phyloP scores from a whole-genome alignment of 2,329 filamentous ascomycete genomes.

The Aspergillus ochraceoroseus region DNA sequence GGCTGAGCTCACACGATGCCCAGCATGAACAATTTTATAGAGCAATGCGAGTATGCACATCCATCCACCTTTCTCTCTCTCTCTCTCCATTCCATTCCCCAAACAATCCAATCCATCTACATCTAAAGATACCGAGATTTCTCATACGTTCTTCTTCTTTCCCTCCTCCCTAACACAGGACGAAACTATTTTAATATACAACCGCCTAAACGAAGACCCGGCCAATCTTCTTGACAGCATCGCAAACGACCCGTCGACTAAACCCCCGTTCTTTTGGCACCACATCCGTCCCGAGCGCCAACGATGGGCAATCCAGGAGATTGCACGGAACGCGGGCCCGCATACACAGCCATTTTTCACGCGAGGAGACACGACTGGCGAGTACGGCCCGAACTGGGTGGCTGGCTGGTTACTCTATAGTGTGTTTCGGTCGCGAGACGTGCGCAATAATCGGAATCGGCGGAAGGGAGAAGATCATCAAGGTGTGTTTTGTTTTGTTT shows the following conservation, averaged over 20 bases:
- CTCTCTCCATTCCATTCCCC: neutral
- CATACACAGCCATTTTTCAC: conserved; percentile 40
- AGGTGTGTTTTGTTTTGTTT: conserved; percentile 17
- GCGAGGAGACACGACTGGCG: conserved; percentile 39
- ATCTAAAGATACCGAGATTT: neutral
- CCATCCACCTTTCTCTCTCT: neutral
- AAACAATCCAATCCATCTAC: neutral
- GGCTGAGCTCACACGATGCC: conserved; percentile 39
- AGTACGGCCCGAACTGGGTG: conserved; percentile 47
- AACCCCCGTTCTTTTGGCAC: conserved; percentile 46
- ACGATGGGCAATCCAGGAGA: conserved; percentile 41
- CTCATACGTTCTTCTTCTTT: too few relatives aligned
- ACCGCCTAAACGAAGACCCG: conserved; percentile 39
- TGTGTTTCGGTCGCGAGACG: conserved; percentile 46
- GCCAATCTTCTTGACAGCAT: conserved; percentile 41
- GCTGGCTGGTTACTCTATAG: conserved; percentile 46
- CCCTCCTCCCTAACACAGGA: conserved; percentile 30
- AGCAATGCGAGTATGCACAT: conserved; percentile 42
- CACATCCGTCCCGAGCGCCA: conserved; percentile 44
- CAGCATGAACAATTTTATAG: conserved; percentile 44
- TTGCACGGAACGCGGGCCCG: conserved; percentile 40
- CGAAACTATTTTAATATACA: conserved; percentile 44
- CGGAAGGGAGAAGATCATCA: conserved; percentile 32
- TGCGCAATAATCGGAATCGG: conserved; percentile 45
- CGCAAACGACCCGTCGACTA: conserved; percentile 34